Base-by-base conservation (phyloP, 1,284 basidiomycete genomes). In the Cutaneotrichosporon sp. region DNA sequence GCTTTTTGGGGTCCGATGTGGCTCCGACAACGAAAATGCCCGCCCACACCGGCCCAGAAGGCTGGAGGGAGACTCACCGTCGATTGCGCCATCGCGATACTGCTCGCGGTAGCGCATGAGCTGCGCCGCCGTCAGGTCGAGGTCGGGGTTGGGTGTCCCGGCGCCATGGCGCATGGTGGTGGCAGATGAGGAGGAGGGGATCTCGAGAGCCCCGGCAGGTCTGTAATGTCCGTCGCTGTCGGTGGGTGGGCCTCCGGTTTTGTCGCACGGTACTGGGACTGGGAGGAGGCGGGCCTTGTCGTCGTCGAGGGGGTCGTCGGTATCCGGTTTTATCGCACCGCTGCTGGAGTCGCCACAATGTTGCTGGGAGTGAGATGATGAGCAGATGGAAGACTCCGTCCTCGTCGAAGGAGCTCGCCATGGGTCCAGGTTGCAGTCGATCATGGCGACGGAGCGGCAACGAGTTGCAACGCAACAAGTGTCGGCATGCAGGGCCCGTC, bases 91-190 rank as follows among this genome's bases (percentile, higher is more conserved):
- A 18, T 50, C 47, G 8, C 47, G 24, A 10, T 50, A 50, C 27
- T 50, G 47, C 27, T 50, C 47, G 13, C 47, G 24, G 16, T 50
- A 50, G 27, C 47, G 24, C 27, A 31, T 50, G 11, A 50, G 25
- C 47, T 50, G 25, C 1, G 47, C 47, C 25, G 47, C 47, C 14
- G 47, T 50, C 5, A 27, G 9, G 16, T 27, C 25, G 16, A 42
- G 18, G 18, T n/a, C 38, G 38, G 38, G 18, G 18, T 42, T 42
- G 18, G 16, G 18, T 42, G 38, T 42, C n/a, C 38, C 38, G 16
- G 16, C 18, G 18, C 38, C 38, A 42, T 42, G 3, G 38, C 38
- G 18, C 38, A 42, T 42, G 38, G 38, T 42, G 38, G 18, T n/a
- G 36, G n/a, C n/a, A n/a, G 18, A 38, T 38, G 36, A 7, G 18